Evolutionary conservation across 148 eudicot species (phyloP).

Genomic region (Rhododendron henanense): DNA sequence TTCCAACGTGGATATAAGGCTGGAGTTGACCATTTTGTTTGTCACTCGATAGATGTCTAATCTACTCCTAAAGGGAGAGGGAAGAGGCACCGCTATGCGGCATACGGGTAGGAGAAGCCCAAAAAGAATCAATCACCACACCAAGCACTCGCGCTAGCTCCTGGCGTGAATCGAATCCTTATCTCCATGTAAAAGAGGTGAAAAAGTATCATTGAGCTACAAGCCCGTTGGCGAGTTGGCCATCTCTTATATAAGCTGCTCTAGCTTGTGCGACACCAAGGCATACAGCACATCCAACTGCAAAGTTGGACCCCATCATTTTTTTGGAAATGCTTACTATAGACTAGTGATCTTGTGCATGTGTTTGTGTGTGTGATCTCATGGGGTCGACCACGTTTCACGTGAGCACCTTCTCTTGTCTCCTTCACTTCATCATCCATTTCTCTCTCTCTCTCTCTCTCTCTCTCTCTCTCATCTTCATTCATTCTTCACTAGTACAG

Average conservation of each 20-base stretch:
- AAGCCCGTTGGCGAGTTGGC: too few species aligned
- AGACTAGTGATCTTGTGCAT: not conserved
- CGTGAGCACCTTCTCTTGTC: constrained; percentile 19
- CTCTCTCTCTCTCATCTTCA: not conserved
- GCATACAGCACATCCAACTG: not conserved
- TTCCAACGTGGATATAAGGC: not conserved
- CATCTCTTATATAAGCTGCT: too few species aligned
- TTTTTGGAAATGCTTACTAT: not conserved
- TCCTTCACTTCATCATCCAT: not conserved
- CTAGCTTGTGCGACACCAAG: too few species aligned
- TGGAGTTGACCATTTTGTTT: not conserved
- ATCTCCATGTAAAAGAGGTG: too few species aligned
- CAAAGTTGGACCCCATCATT: not conserved
- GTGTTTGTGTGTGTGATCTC: not conserved
- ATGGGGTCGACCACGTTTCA: constrained; percentile 22
- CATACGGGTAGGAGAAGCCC: too few species aligned
- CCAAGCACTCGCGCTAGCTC: too few species aligned
- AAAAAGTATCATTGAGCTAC: too few species aligned
- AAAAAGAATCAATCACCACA: too few species aligned
- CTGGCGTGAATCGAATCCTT: too few species aligned
- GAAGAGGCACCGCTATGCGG: too few species aligned
- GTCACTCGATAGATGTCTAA: too few species aligned
- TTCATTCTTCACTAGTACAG: not conserved
- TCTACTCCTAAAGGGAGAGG: too few species aligned
- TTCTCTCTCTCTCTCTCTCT: not conserved